Percentiles rank a stretch among this genome's conserved stretches.
Conservation (phyloP, 192 early-diverging fungal genomes). For the Gonapodya prolifera region DNA sequence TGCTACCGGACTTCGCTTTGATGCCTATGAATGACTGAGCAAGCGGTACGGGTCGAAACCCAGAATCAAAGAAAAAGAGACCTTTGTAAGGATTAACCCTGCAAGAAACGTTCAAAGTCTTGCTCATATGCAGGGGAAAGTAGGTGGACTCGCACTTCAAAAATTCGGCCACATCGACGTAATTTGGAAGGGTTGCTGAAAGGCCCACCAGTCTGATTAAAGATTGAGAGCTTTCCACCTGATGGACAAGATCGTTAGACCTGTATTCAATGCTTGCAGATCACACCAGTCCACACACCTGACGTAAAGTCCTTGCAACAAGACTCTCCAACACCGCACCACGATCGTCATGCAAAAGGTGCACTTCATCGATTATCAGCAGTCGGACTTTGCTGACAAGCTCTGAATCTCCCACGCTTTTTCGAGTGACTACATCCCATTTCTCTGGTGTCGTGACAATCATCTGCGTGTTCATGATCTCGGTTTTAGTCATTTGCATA, state of each 20-base stretch:
- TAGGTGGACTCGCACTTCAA: slow-evolving; percentile 35
- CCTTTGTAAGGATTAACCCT: slow-evolving; percentile 86
- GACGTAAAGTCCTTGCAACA: slow-evolving; percentile 84
- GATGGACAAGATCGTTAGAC: neutral
- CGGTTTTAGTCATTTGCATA: slow-evolving; percentile 94
- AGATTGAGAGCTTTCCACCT: slow-evolving; percentile 69
- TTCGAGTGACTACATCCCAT: slow-evolving; percentile 99
- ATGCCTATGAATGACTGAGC: slow-evolving; percentile 93
- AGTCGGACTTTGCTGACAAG: slow-evolving; percentile 76
- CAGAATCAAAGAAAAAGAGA: slow-evolving; percentile 91
- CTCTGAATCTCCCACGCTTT: slow-evolving; percentile 87
- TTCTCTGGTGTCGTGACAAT: slow-evolving; percentile 99
- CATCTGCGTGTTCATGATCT: slow-evolving; percentile 87
- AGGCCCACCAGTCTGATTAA: slow-evolving; percentile 95
- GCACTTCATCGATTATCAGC: slow-evolving; percentile 96
- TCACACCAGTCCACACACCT: slow-evolving; percentile 28
- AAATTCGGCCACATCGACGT: slow-evolving; percentile 87
- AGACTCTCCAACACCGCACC: slow-evolving; percentile 94
- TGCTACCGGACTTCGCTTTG: slow-evolving; percentile 72
- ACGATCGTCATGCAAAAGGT: slow-evolving; percentile 90
- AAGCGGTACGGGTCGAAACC: slow-evolving; percentile 89
- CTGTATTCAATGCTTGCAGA: too few species aligned
- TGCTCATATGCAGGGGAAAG: slow-evolving; percentile 1
- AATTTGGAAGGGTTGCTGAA: slow-evolving; percentile 97
- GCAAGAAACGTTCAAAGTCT: slow-evolving; percentile 1